Conservation (phyloP, 2,329 filamentous ascomycete genomes). For the Stagonosporopsis cucurbitacearum region DNA sequence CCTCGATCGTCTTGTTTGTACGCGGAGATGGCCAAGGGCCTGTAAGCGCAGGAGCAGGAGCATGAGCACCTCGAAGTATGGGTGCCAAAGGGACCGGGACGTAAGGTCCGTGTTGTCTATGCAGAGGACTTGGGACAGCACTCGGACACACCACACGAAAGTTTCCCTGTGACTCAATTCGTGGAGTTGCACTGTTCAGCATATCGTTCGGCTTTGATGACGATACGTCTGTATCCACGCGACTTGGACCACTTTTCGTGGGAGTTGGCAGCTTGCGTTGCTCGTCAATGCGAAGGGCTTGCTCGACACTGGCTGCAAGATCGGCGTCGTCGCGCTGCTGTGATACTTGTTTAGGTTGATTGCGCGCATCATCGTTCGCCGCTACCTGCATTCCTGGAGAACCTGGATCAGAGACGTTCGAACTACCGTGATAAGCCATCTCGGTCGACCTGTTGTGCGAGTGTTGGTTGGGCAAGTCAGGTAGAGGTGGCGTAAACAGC, state of each 20-base stretch:
- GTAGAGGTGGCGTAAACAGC: slow-evolving; percentile 28
- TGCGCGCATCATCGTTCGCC: not conserved
- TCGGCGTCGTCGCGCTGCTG: slow-evolving; percentile 15
- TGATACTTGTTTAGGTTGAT: slow-evolving; percentile 1
- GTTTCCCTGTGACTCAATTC: slow-evolving; percentile 24
- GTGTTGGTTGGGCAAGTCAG: slow-evolving; percentile 14
- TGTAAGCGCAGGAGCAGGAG: not conserved
- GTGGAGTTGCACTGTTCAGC: slow-evolving; percentile 30
- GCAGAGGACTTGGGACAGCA: slow-evolving; percentile 42
- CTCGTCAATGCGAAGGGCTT: slow-evolving; percentile 28
- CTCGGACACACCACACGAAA: slow-evolving; percentile 34
- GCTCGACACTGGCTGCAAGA: slow-evolving; percentile 25
- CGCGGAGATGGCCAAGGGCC: slow-evolving; percentile 3
- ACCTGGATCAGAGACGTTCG: slow-evolving; percentile 28
- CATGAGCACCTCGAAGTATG: not conserved
- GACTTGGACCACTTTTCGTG: slow-evolving; percentile 2
- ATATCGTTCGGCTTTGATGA: slow-evolving; percentile 41
- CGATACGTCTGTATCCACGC: slow-evolving; percentile 28
- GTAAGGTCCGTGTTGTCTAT: slow-evolving; percentile 20
- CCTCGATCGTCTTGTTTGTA: slow-evolving; percentile 26
- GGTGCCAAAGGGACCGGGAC: slow-evolving; percentile 14
- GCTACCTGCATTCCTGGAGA: slow-evolving; percentile 20
- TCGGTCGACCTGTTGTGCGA: slow-evolving; percentile 30
- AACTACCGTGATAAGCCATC: slow-evolving; percentile 35
- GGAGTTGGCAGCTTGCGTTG: not conserved